Evolutionary conservation across 2,329 filamentous ascomycete species (phyloP), one percentile per base, ranked within the genome.

Genomic region (Aspergillus thermomutatus): DNA sequence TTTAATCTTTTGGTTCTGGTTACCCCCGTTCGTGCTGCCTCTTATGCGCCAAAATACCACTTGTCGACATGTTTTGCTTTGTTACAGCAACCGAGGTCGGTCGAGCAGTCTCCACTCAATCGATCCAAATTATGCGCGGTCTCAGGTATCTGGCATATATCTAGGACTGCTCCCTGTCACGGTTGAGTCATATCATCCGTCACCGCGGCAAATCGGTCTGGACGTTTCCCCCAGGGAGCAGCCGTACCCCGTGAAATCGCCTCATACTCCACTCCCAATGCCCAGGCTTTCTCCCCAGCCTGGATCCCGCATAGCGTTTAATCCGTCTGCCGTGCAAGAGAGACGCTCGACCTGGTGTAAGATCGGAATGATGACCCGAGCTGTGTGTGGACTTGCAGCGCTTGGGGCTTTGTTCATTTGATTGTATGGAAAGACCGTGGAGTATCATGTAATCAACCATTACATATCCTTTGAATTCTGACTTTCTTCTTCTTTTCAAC

Each of bases 1-100:
- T 62, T 50, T 49, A 54, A 55, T 46, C 46, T 50, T 43, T 40
- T 49, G 17, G 26, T 53, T 52, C 14, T 31, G 19, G 40, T 25
- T 46, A 14, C 11, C 43, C 31, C 26, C 9, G 43, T 52, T 41
- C 52, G 47, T 23, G 34, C 47, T 56, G 23, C 11, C 23, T 7
- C 50, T 49, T 40, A 11, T 50, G 40, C 34, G n/a, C n/a, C 46
- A 25, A 41, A 45, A 49, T 51, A 53, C 21, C 43, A 46, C 3
- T 46, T 23, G 21, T 46, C 9, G 19, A 7, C 23, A 21, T 25
- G 11, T 25, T 23, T 46, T 14, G 43, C 21, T 8, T 43, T 43
- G 8, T 11, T 43, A 4, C 40, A 10, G 40, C 2, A 5, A 19
- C 40, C 21, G 40, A 43, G 40, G 4, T 34, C 31, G 31, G 31